phyloP scores from a whole-genome alignment of 345 rosid species.

The Lepidium aucheri region DNA sequence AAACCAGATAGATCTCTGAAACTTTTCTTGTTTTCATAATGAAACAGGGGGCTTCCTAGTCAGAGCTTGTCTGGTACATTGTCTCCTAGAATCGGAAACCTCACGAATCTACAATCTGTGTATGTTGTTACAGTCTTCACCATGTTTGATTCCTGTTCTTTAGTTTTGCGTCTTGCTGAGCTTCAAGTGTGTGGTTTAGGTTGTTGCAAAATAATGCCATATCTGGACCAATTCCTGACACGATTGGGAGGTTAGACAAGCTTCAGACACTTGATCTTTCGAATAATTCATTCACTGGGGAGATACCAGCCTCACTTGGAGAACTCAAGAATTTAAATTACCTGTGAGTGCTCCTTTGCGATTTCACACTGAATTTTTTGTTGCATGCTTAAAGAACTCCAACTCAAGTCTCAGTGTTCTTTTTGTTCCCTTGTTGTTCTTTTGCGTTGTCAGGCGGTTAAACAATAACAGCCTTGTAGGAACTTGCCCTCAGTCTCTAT shows the following conservation, averaged over 20 bases:
- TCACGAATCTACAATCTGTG: slow-evolving; percentile 79
- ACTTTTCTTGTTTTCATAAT: neutral
- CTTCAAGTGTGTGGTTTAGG: slow-evolving; percentile 35
- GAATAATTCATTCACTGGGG: slow-evolving; percentile 67
- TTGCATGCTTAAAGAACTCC: neutral
- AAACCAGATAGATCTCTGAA: neutral
- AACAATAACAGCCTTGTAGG: slow-evolving; percentile 94
- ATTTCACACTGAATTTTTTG: neutral
- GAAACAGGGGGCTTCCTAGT: slow-evolving; percentile 84
- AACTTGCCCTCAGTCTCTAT: slow-evolving; percentile 67
- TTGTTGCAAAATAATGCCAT: slow-evolving; percentile 93
- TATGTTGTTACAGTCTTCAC: slow-evolving; percentile 31
- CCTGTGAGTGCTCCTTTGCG: slow-evolving; percentile 43
- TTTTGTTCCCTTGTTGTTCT: neutral
- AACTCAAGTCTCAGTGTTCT: slow-evolving; percentile 4
- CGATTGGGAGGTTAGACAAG: slow-evolving; percentile 79
- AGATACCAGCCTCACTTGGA: slow-evolving; percentile 72
- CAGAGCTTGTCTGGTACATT: slow-evolving; percentile 92
- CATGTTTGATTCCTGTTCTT: neutral
- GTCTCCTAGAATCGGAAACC: slow-evolving; percentile 82
- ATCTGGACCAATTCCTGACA: slow-evolving; percentile 67
- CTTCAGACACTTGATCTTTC: slow-evolving; percentile 94
- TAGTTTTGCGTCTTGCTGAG: slow-evolving; percentile 4
- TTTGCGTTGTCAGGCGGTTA: slow-evolving; percentile 53
- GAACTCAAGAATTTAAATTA: slow-evolving; percentile 72